Evolutionary conservation across 352 stramenopile species (phyloP).

Genomic region (Phytophthora nicotianae): DNA sequence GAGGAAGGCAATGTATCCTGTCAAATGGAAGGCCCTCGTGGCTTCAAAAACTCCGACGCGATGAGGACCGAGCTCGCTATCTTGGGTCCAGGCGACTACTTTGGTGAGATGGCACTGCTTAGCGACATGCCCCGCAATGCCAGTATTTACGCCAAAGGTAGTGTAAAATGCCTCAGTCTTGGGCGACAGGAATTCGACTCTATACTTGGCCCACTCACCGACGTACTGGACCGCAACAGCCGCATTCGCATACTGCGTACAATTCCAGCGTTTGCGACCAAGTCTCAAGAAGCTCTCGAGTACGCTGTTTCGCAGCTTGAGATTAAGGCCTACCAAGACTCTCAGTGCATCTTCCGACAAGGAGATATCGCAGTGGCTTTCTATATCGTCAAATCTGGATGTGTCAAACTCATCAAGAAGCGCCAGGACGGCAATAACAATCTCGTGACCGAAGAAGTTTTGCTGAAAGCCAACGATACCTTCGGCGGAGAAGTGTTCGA

Average conservation of each 20-base stretch:
- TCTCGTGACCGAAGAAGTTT: constrained; percentile 44
- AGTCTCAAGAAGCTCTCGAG: constrained; percentile 70
- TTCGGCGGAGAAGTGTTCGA: constrained; percentile 73
- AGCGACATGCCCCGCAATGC: constrained; percentile 86
- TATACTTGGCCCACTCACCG: constrained; percentile 74
- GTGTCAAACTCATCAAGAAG: constrained; percentile 73
- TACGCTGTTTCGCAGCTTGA: constrained; percentile 75
- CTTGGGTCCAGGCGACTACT: constrained; percentile 83
- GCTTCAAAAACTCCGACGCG: constrained; percentile 25
- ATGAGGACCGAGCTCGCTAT: constrained; percentile 50
- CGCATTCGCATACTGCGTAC: constrained; percentile 70
- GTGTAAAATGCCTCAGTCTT: constrained; percentile 74
- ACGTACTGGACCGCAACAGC: constrained; percentile 77
- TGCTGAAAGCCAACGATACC: constrained; percentile 79
- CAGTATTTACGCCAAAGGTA: constrained; percentile 65
- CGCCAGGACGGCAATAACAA: constrained; percentile 36
- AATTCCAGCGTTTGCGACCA: constrained; percentile 57
- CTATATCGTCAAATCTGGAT: constrained; percentile 82
- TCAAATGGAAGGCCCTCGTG: constrained; percentile 52
- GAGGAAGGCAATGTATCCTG: constrained; percentile 72
- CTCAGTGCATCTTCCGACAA: constrained; percentile 64
- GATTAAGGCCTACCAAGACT: constrained; percentile 77
- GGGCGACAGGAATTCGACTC: constrained; percentile 77
- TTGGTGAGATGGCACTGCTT: constrained; percentile 93
- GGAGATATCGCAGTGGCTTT: constrained; percentile 62